Conservation (phyloP, 73 alveolate species). For the Loxodes magnus region DNA sequence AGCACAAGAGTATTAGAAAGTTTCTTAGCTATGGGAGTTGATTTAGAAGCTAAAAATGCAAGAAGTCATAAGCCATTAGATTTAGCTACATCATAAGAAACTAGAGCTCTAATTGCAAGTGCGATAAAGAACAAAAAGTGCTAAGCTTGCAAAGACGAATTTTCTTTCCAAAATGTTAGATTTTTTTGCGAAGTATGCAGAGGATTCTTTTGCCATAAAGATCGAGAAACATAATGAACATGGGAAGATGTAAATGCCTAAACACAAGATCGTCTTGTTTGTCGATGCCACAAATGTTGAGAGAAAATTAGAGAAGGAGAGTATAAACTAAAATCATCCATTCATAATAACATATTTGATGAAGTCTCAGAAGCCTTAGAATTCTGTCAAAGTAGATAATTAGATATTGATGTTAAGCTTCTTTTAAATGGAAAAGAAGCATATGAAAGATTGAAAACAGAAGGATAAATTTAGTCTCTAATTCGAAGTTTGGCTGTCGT, state of each 20-base stretch:
- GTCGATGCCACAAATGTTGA: conserved; percentile 55
- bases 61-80: conserved; percentile 75
- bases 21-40: conserved; percentile 72
- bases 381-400: conserved; percentile 17
- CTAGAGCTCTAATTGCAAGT: conserved; percentile 44
- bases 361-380: conserved; percentile 21
- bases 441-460: conserved; percentile 52
- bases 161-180: conserved; percentile 62
- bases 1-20: conserved; percentile 46
- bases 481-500: conserved; percentile 31
- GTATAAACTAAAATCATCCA: conserved; percentile 44
- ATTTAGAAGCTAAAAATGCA: conserved; percentile 61
- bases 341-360: conserved; percentile 36
- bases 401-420: conserved; percentile 67
- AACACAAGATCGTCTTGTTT: conserved; percentile 64
- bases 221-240: conserved; percentile 43
- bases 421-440: conserved; percentile 40
- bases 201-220: conserved; percentile 45
- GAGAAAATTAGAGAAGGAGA: conserved; percentile 45
- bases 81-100: conserved; percentile 46
- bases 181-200: conserved; percentile 61
- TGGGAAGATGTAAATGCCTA: conserved; percentile 47
- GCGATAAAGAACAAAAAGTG: conserved; percentile 58
- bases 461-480: conserved; percentile 36
- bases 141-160: conserved; percentile 33